Evolutionary conservation across 140 eudicot species (phyloP), one percentile per base, ranked within the genome.

Genomic region (Anethum foeniculum): DNA sequence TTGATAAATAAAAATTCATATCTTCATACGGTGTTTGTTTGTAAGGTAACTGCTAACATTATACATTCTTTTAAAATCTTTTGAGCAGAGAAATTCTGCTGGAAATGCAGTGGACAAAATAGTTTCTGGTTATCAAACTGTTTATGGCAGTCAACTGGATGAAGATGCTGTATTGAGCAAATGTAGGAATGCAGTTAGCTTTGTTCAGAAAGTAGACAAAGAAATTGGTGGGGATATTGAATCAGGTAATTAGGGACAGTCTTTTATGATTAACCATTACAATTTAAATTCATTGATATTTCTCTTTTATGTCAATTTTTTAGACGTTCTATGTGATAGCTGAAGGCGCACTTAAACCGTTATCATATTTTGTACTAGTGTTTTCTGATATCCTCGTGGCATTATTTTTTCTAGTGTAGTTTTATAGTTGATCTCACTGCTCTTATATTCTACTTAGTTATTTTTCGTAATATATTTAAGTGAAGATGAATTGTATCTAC

Each of bases 91-190:
- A 83, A 85, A 84, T 74, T 85, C 96, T 83, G 87, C 90, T 86
- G 97, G 96, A 80, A 81, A 82, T 87, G 83, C 83, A 30, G 68
- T 95, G 91, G 97, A 91, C 84, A 89, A 89, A 80, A 85, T 95
- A 84, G 94, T 92, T 77, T 89, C 93, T 8, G 89, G 91, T 65
- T 95, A 88, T 92, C 91, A 95, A 82, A 72, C 77, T 77, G 81
- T 92, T 56, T 87, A 87, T 85, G 86, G 90, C 25, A 85, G 90
- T 83, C 93, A 88, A 79, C 79, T 80, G 47, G 89, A 95, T 83
- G 99, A 95, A 88, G 99, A 91, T 85, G 88, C 87, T 47, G 64
- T 89, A 51, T 82, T 92, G 49, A 83, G 76, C 82, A 92, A 85
- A 87, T 92, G 97, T 82, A 82, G 86, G 81, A 88, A 86, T 76